These are phyloP conservation scores for Massarina eburnea DNA, from an alignment of 2,329 filamentous ascomycete species.

Conservation along the genomic window DNA sequence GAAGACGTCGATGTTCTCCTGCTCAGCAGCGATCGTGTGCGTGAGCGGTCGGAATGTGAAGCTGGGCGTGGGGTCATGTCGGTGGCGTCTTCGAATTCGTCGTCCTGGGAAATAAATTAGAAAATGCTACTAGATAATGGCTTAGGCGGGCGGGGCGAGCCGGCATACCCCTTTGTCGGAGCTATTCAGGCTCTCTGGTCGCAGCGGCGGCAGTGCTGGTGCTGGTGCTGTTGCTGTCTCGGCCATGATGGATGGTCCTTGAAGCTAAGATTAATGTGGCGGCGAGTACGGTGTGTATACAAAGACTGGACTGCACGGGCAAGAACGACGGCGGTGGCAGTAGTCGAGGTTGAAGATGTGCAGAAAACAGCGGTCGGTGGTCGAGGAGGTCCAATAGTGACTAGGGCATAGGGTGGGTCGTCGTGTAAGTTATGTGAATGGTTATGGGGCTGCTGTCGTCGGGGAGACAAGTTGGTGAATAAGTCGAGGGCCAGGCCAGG, in stretches of 20 bases:
- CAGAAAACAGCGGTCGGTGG: neutral
- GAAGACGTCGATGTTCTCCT: slow-evolving; percentile 37
- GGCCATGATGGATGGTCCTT: slow-evolving; percentile 18
- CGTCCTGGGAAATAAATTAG: slow-evolving; percentile 56
- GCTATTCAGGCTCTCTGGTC: slow-evolving; percentile 35
- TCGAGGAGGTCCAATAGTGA: neutral
- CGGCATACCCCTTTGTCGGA: slow-evolving; percentile 33
- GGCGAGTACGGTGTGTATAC: no score
- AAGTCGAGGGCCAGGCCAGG: neutral
- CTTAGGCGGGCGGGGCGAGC: neutral
- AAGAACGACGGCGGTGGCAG: slow-evolving; percentile 13
- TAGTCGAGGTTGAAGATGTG: slow-evolving; percentile 17
- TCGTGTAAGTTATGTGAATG: neutral
- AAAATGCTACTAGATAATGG: slow-evolving; percentile 6
- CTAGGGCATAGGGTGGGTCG: slow-evolving; percentile 1
- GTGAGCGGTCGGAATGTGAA: slow-evolving; percentile 44
- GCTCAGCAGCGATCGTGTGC: slow-evolving; percentile 58
- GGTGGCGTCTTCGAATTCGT: slow-evolving; percentile 78
- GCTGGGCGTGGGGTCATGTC: slow-evolving; percentile 54
- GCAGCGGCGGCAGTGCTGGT: slow-evolving; percentile 1
- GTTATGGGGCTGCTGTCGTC: neutral
- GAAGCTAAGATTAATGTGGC: neutral
- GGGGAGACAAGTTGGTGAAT: neutral
- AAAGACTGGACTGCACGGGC: no score
- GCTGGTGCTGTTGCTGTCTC: slow-evolving; percentile 15